Conservation (phyloP, 768 basidiomycete species). For the Chiua virens region DNA sequence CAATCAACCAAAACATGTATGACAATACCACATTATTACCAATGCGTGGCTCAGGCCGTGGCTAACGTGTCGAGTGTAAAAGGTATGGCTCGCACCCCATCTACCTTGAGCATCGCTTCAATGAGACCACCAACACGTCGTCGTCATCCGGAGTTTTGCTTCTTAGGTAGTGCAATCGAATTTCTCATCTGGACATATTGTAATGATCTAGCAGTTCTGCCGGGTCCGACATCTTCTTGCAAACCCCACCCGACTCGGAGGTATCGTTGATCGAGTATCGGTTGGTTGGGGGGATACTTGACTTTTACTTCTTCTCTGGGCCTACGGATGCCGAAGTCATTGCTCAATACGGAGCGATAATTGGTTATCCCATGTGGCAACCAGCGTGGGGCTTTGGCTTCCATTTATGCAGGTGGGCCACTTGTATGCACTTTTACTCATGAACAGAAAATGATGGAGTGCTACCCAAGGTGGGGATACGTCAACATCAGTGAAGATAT, state of each 20-base stretch:
- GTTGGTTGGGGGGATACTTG: constrained; percentile 66
- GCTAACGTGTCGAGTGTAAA: too few species aligned
- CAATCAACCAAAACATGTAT: constrained; percentile 64
- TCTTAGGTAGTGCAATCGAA: constrained; percentile 43
- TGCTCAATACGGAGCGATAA: constrained; percentile 63
- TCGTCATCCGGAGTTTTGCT: constrained; percentile 75
- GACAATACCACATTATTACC: not conserved
- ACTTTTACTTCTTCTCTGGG: too few species aligned
- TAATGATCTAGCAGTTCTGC: constrained; percentile 44
- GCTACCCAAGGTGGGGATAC: constrained; percentile 41
- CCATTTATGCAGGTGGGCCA: constrained; percentile 59
- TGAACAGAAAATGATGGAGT: not conserved
- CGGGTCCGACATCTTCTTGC: constrained; percentile 67
- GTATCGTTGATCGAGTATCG: constrained; percentile 69
- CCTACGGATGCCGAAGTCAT: constrained; percentile 49
- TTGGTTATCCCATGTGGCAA: constrained; percentile 68
- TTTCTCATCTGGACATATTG: too few species aligned
- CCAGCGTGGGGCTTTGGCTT: constrained; percentile 77
- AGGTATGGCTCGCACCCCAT: constrained; percentile 70
- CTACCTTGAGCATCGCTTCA: constrained; percentile 68
- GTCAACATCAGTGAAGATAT: constrained; percentile 48
- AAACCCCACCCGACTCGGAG: constrained; percentile 53
- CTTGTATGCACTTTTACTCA: too few species aligned
- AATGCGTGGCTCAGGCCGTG: too few species aligned
- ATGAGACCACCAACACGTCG: constrained; percentile 45